Conservation (phyloP, 1,139 yeast genomes). For the Yamadazyma taylorii region DNA sequence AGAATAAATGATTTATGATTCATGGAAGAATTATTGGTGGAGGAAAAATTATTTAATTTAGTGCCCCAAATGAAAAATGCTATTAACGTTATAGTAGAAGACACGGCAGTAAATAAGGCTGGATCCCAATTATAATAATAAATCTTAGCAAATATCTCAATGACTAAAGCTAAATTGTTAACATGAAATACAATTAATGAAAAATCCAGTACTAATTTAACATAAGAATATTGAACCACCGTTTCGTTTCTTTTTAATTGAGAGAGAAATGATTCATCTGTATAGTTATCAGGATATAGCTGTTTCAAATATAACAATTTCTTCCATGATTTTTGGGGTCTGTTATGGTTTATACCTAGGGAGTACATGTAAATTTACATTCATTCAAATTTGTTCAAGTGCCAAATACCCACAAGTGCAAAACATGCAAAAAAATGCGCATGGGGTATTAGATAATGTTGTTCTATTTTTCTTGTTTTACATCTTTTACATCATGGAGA, state of each 20-base stretch:
- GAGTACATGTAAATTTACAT: neutral
- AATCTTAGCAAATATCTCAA: constrained; percentile 60
- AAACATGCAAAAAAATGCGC: no score
- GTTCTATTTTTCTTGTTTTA: no score
- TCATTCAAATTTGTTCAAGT: no score
- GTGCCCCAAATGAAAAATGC: constrained; percentile 26
- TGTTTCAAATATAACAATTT: constrained; percentile 86
- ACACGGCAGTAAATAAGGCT: constrained; percentile 30
- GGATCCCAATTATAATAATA: constrained; percentile 50
- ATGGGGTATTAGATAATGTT: no score
- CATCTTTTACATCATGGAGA: no score
- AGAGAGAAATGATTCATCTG: constrained; percentile 74
- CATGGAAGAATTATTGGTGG: constrained; percentile 13
- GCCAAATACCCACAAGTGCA: no score
- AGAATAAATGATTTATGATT: constrained; percentile 61
- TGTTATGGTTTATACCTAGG: neutral
- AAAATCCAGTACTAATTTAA: constrained; percentile 66
- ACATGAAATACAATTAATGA: constrained; percentile 67
- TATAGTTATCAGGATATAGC: constrained; percentile 89
- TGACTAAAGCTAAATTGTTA: constrained; percentile 58
- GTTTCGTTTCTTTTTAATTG: constrained; percentile 78
- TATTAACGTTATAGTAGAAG: constrained; percentile 24
- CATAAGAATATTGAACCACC: constrained; percentile 65
- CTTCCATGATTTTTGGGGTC: constrained; percentile 51
- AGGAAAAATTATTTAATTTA: constrained; percentile 7